Conservation (phyloP, 2,329 filamentous ascomycete genomes). For the Chrysoporthe austroafricana region DNA sequence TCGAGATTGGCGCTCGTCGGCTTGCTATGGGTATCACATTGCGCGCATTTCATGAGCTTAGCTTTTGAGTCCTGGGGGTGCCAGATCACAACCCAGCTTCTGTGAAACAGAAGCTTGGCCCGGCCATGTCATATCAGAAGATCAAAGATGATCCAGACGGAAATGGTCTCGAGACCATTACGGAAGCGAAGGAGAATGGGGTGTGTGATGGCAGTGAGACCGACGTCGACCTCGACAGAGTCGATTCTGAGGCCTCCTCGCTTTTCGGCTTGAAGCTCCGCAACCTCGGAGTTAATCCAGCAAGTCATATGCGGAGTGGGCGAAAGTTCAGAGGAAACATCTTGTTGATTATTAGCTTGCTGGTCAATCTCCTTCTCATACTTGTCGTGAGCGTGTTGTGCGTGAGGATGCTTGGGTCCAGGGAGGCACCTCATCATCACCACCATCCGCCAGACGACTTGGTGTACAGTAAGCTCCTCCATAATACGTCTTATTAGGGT, state of each 20-base stretch:
- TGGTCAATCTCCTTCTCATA: not conserved
- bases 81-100: not conserved
- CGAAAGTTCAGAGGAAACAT: not conserved
- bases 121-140: not conserved
- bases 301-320: not conserved
- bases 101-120: not conserved
- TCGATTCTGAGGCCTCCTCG: not conserved
- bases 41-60: not conserved
- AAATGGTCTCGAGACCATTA: not conserved
- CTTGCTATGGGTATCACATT: not conserved
- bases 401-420: not conserved
- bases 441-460: not conserved
- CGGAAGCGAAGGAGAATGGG: not conserved
- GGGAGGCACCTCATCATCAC: not conserved
- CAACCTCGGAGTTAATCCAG: not conserved
- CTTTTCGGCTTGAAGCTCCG: slow-evolving; percentile 2
- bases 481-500: not conserved
- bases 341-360: not conserved
- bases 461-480: slow-evolving; percentile 11
- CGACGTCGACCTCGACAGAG: not conserved
- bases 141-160: not conserved
- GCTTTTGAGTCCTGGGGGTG: not conserved
- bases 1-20: not conserved
- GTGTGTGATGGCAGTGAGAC: not conserved
- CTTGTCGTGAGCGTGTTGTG: not conserved